Conservation (phyloP, 371 early-diverging fungal genomes). For the Mortierella sp. region DNA sequence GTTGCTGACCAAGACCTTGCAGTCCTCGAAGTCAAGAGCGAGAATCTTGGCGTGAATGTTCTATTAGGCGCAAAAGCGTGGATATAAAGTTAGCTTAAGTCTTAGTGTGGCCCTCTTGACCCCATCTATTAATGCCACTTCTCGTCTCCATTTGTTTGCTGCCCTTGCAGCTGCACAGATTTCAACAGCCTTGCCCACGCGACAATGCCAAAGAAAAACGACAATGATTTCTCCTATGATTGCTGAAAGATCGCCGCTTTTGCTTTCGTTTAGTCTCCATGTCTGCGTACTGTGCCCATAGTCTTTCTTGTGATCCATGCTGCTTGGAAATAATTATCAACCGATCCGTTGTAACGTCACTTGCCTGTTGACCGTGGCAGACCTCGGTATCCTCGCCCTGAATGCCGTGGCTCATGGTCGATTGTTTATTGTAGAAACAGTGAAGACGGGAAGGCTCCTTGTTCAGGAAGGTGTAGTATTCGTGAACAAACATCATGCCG, state of each 20-base stretch:
- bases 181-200: background rate
- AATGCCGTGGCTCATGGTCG: slow-evolving; percentile 84
- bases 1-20: slow-evolving; percentile 89
- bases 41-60: slow-evolving; percentile 85
- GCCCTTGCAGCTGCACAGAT: background rate
- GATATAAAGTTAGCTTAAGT: background rate
- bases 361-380: slow-evolving; percentile 82
- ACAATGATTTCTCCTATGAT: background rate
- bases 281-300: background rate
- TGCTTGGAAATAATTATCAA: background rate
- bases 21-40: slow-evolving; percentile 84
- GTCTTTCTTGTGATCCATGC: background rate
- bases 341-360: background rate
- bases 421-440: slow-evolving; percentile 90
- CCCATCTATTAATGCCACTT: background rate
- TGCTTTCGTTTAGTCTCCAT: background rate
- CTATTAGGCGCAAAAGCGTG: slow-evolving; percentile 51
- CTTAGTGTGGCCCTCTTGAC: no score
- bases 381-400: slow-evolving; percentile 82
- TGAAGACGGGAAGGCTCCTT: slow-evolving; percentile 88
- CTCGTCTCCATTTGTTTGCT: background rate
- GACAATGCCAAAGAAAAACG: background rate
- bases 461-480: slow-evolving; percentile 95
- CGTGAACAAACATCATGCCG: slow-evolving; percentile 95
- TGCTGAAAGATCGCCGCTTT: background rate